Evolutionary conservation across 2,329 filamentous ascomycete genomes (phyloP).

Genomic region (Achaetomium macrosporum): DNA sequence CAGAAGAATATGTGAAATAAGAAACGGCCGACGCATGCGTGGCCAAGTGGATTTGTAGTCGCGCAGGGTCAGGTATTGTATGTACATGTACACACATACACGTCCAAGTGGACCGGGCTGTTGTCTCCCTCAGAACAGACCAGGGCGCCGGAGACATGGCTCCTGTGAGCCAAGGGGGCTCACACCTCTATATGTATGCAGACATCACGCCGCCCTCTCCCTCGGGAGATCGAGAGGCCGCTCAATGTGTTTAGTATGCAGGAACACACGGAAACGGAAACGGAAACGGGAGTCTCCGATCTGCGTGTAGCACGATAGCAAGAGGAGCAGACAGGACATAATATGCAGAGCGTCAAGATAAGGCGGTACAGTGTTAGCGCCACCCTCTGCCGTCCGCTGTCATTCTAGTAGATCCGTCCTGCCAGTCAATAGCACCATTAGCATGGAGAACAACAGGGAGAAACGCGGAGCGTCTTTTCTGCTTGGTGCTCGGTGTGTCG

Average conservation of each 20-base stretch:
- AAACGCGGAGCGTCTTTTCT: neutral
- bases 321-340: slow-evolving; percentile 11
- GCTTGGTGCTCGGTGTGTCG: neutral
- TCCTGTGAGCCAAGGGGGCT: neutral
- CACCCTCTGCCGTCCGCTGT: neutral
- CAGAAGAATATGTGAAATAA: neutral
- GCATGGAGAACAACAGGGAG: neutral
- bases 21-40: neutral
- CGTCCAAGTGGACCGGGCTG: neutral
- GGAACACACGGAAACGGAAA: neutral
- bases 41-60: slow-evolving; percentile 1
- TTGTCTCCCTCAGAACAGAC: neutral
- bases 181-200: neutral
- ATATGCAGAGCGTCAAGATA: slow-evolving; percentile 17
- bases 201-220: neutral
- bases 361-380: slow-evolving; percentile 6
- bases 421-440: neutral
- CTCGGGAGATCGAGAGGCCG: no score
- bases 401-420: neutral
- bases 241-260: slow-evolving; percentile 3
- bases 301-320: no score
- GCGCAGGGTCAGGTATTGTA: neutral
- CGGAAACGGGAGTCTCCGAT: slow-evolving; percentile 5
- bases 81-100: neutral
- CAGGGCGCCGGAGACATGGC: neutral